phyloP scores from a whole-genome alignment of 75 land plant genomes.

The Gnetum montanum region DNA sequence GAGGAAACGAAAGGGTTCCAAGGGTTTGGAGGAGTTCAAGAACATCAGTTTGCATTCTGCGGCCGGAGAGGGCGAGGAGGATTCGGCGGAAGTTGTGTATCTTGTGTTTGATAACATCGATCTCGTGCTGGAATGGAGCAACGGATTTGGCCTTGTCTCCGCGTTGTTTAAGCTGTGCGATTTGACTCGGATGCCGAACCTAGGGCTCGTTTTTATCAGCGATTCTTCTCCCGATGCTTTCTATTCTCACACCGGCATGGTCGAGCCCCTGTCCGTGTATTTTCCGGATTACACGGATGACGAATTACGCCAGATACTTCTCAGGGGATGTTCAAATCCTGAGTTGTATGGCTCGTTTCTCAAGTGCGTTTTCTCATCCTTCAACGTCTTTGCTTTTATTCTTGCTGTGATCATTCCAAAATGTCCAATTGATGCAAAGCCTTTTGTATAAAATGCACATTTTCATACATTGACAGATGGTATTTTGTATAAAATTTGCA shows the following conservation, averaged over 20 bases:
- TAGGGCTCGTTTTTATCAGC: constrained; percentile 83
- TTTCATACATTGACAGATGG: no score
- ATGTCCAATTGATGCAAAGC: no score
- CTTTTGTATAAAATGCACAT: no score
- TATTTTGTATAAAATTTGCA: no score
- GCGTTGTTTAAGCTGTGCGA: constrained; percentile 58
- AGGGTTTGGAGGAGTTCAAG: constrained; percentile 8
- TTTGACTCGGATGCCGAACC: constrained; percentile 46
- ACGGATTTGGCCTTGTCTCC: constrained; percentile 43
- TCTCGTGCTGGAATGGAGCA: constrained; percentile 60
- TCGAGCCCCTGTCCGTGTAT: constrained; percentile 55
- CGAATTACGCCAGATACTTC: constrained; percentile 66
- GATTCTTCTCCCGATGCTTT: constrained; percentile 57
- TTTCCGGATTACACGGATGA: constrained; percentile 75
- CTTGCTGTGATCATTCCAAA: not conserved
- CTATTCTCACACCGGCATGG: constrained; percentile 38
- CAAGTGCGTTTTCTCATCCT: constrained; percentile 34
- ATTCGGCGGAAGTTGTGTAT: constrained; percentile 40
- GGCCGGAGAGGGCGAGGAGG: not conserved
- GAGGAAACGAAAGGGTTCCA: not conserved
- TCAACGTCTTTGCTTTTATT: not conserved
- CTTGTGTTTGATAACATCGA: constrained; percentile 85
- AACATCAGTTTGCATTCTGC: not conserved
- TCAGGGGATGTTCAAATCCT: constrained; percentile 52
- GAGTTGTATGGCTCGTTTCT: constrained; percentile 82